phyloP scores from a whole-genome alignment of 2,329 filamentous ascomycete genomes.

The Cercospora berteroae region DNA sequence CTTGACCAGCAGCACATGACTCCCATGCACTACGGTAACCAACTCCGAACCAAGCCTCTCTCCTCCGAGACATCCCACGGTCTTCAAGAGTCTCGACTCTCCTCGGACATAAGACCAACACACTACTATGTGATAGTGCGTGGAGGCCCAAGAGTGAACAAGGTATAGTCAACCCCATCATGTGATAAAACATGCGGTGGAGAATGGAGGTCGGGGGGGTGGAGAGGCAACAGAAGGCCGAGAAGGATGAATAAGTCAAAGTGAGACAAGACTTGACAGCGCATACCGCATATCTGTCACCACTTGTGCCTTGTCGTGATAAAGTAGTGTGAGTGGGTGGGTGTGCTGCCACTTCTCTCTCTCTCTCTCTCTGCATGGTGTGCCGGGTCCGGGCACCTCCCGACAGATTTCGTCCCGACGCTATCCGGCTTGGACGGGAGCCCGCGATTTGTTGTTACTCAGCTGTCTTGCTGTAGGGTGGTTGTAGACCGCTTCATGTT shows the following conservation, averaged over 20 bases:
- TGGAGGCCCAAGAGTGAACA: neutral
- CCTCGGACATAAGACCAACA: neutral
- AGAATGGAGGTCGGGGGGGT: neutral
- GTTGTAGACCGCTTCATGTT: neutral
- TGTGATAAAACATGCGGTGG: neutral
- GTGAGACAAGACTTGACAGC: constrained; percentile 6
- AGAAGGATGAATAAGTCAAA: neutral
- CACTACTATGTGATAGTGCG: neutral
- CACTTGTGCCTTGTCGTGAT: neutral
- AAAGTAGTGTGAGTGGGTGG: neutral
- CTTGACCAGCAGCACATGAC: neutral
- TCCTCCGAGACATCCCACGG: neutral
- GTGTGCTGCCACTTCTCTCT: neutral
- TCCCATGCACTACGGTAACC: neutral
- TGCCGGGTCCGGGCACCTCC: neutral
- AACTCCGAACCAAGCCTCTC: neutral
- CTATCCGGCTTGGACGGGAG: neutral
- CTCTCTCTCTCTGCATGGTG: neutral
- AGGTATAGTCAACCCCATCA: neutral
- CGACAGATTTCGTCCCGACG: neutral
- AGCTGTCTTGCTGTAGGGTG: neutral
- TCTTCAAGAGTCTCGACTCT: neutral
- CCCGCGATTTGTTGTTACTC: neutral
- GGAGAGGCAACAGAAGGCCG: neutral
- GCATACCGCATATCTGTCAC: neutral